Evolutionary conservation across 345 rosid genomes (phyloP), one percentile per base, ranked within the genome.

Genomic region (Arabidopsis suecica): DNA sequence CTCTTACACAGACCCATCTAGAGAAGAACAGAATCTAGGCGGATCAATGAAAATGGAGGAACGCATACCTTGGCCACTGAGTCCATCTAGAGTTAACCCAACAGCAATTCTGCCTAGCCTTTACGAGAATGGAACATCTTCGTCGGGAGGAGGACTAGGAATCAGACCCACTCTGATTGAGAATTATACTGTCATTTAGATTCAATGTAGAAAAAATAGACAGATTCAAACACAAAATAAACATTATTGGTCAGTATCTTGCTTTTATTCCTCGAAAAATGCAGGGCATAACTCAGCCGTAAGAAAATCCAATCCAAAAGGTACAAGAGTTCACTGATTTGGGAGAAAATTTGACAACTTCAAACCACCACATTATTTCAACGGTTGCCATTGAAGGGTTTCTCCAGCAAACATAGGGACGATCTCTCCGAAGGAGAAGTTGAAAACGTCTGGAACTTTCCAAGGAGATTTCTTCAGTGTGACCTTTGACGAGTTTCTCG

Each of bases 321-420:
- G 34, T 61, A 67, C 45, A 74, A 16, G 8, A n/a, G 30, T 42
- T n/a, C 59, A 56, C 60, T 40, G 11, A 38, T 28, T 49, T 14
- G 32, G 49, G 32, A 33, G 9, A 14, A 42, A 0, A 2, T 30
- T 69, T 32, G 18, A 30, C 25, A 66, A 37, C 45, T 33, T 23
- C 4, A 61, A 69, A 69, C 44, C 65, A 44, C 33, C 20, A 69
- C 65, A 61, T 59, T 53, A 79, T n/a, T 56, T 28, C 41, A 41
- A 71, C 2, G 83, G 80, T 66, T 79, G 74, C 94, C 97, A 91
- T 25, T 89, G 83, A 40, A 89, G 91, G 23, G 88, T 90, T 82
- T 84, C 83, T 47, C 98, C 96, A 3, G 97, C 96, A 71, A 82
- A 89, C 99, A 95, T 89, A 9, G 99, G 97, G 72, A 93, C 33